Conservation (phyloP, 192 early-diverging fungal species). For the Funneliformis mosseae region DNA sequence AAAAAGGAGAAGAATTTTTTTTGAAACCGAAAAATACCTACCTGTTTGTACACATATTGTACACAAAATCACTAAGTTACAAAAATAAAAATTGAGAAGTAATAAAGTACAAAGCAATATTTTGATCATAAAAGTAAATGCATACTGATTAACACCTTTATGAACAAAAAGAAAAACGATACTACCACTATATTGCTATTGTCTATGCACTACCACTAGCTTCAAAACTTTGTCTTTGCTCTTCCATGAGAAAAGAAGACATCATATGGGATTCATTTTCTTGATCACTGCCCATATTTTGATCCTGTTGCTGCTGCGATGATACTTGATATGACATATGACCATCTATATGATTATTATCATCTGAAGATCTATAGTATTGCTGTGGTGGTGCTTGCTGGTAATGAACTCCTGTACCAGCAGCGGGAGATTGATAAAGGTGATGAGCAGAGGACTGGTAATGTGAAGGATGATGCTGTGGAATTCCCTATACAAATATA, state of each 20-base stretch:
- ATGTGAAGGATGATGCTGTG: slow-evolving; percentile 13
- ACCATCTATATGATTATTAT: not conserved
- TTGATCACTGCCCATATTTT: not conserved
- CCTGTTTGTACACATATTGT: not conserved
- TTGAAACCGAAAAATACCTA: not conserved
- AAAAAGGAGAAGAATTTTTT: not conserved
- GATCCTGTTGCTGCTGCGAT: not conserved
- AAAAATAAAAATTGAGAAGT: not conserved
- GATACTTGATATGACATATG: slow-evolving; percentile 9
- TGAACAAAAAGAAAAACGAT: not conserved
- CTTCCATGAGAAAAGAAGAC: not conserved
- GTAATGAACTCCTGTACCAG: slow-evolving; percentile 1
- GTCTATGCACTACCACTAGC: not conserved
- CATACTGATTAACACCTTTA: not conserved
- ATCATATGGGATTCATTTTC: not conserved
- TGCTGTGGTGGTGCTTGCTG: slow-evolving; percentile 10
- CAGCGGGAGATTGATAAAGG: not conserved
- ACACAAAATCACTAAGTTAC: not conserved
- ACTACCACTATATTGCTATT: not conserved
- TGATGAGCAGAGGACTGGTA: not conserved
- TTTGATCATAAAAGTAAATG: no score
- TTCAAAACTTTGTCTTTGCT: slow-evolving; percentile 3
- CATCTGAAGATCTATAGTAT: slow-evolving; percentile 17
- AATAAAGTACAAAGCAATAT: not conserved
- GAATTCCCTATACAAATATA: not conserved